A percentile compares a stretch with the other conserved stretches of the same genome.
These are phyloP conservation scores for Rhododendron molle DNA, from an alignment of 148 eudicot species.

Conservation along the genomic window DNA sequence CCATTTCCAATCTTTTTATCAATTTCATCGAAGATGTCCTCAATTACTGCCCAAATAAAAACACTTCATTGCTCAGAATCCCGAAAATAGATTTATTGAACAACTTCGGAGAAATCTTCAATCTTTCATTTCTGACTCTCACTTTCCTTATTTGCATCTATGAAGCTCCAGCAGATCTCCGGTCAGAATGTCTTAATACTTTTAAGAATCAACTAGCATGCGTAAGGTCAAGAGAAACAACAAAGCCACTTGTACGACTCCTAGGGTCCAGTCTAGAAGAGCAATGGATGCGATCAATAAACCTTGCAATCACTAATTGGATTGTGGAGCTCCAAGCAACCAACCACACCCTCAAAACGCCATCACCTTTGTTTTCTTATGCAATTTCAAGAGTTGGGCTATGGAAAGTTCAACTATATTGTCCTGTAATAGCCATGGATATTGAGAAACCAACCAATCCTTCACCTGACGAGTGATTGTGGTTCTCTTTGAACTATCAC, in stretches of 20 bases:
- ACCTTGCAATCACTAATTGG: slow-evolving; percentile 84
- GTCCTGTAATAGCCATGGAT: slow-evolving; percentile 89
- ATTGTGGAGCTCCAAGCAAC: slow-evolving; percentile 38
- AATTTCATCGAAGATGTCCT: slow-evolving; percentile 66
- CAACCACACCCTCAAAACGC: slow-evolving; percentile 36
- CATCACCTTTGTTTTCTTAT: slow-evolving; percentile 65
- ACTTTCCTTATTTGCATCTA: slow-evolving; percentile 70
- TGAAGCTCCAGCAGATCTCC: slow-evolving; percentile 72
- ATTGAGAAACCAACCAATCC: slow-evolving; percentile 44
- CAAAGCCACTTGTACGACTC: slow-evolving; percentile 47
- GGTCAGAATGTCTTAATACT: slow-evolving; percentile 36
- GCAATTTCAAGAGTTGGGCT: slow-evolving; percentile 52
- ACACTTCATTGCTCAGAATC: slow-evolving; percentile 23
- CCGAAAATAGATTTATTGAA: slow-evolving; percentile 23
- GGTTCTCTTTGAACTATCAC: slow-evolving; percentile 68
- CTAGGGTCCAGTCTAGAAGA: slow-evolving; percentile 66
- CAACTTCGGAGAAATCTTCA: slow-evolving; percentile 44
- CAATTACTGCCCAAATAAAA: slow-evolving; percentile 47
- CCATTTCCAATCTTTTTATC: slow-evolving; percentile 34
- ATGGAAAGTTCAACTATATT: slow-evolving; percentile 83
- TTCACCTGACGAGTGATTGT: slow-evolving; percentile 50
- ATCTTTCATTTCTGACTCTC: slow-evolving; percentile 55
- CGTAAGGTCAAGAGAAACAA: slow-evolving; percentile 30
- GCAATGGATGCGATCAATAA: slow-evolving; percentile 73
- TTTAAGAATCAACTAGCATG: slow-evolving; percentile 49